Conservation (phyloP, 768 basidiomycete species). For the Botryobasidium botryosum region DNA sequence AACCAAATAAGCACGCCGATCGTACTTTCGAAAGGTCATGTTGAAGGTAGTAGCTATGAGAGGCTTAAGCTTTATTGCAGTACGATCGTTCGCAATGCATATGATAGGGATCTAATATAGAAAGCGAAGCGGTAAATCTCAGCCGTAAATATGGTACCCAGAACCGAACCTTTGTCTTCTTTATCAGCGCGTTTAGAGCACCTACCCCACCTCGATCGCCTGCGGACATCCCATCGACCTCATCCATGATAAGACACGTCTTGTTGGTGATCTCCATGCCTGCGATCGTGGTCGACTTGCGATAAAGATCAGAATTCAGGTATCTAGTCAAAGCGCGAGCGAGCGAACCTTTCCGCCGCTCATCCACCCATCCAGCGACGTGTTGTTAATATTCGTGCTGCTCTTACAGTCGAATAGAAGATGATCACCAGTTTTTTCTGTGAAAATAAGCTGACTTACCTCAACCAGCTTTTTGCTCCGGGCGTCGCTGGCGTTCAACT, state of each 20-base stretch:
- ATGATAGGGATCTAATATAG: constrained; percentile 73
- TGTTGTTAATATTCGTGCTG: constrained; percentile 79
- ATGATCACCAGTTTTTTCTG: background rate
- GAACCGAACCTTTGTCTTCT: constrained; percentile 61
- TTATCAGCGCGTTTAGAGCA: constrained; percentile 79
- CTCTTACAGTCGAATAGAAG: constrained; percentile 29
- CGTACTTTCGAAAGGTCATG: constrained; percentile 63
- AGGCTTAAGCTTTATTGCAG: constrained; percentile 83
- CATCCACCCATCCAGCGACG: constrained; percentile 76
- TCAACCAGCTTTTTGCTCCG: constrained; percentile 95
- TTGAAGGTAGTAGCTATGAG: constrained; percentile 52
- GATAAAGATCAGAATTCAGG: background rate
- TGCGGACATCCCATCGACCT: constrained; percentile 97
- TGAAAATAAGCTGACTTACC: constrained; percentile 27
- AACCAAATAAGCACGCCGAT: background rate
- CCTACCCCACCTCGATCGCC: constrained; percentile 96
- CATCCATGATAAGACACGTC: constrained; percentile 94
- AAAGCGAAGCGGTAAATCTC: background rate
- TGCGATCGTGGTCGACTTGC: constrained; percentile 42
- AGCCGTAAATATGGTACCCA: background rate
- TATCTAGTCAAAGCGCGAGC: background rate
- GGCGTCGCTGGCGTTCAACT: constrained; percentile 90
- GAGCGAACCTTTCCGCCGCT: constrained; percentile 32
- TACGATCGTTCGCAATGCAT: constrained; percentile 86
- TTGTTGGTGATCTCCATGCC: constrained; percentile 63